Evolutionary conservation across 768 basidiomycete species (phyloP), one percentile per base, ranked within the genome.

Genomic region (Pleurotus eryngii): DNA sequence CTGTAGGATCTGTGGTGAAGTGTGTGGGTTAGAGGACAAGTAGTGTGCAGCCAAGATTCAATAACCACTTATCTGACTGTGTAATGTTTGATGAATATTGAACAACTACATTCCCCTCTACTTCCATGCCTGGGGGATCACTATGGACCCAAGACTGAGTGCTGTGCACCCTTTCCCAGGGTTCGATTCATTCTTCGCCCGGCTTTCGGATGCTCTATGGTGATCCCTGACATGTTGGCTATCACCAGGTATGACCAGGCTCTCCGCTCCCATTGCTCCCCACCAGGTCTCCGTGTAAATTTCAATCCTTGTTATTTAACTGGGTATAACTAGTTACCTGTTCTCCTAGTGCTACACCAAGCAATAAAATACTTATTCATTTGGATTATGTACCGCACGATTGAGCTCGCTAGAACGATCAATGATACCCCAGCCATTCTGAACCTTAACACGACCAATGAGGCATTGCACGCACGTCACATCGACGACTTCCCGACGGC

Each of bases 381-480:
- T 35, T 11, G 49, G 27, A 15, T 14, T 50, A 37, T 50, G 37
- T 12, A 50, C 14, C 3, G 49, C 49, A 11, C 49, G 49, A 35
- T 50, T 50, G 4, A 50, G 11, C 27, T 50, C 49, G 17, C 49
- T 50, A n/a, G 49, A 50, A 14, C 65, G 55, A 57, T 71, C 69
- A 50, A 70, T 57, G 11, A 69, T 65, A 14, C 62, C 64, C 68
- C 68, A 71, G 18, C 27, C 35, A 11, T 39, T 49, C 7, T 59
- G n/a, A 40, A 58, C 64, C 38, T 45, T 47, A 2, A 68, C 57
- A 5, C 66, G 57, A 3, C 69, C 69, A 42, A 72, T 61, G 20
- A 70, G 43, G 50, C 68, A 68, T 46, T 68, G 62, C 2, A 73
- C 35, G 12, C 60, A 57, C 11, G 63, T 60, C 14, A 70, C 55